Base-by-base conservation (phyloP, 371 early-diverging fungal genomes). In the Quaeritorhiza haematococci region DNA sequence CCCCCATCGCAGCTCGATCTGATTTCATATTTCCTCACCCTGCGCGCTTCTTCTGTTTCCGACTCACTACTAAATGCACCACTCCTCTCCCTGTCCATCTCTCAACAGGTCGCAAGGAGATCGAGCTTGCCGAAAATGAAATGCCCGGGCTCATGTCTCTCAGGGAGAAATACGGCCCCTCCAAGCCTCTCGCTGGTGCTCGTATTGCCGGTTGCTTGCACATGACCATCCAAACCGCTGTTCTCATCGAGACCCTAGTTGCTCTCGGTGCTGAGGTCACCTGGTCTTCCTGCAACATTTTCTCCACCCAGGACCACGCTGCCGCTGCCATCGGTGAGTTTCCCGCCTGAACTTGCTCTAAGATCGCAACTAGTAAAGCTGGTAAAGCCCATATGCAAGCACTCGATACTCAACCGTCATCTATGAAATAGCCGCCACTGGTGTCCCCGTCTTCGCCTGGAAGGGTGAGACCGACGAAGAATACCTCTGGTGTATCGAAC, bases 281-380 rank as follows among this genome's bases (percentile, higher is more conserved):
- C 73, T 98, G 98, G 98, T 91, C 93, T 64, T 93, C 94, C 55
- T 98, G 97, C 83, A 97, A 98, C 90, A 96, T 96, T 55, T 96
- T 96, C 88, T 95, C 96, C 61, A 98, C 98, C 56, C 98, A 98
- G 76, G 96, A 97, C 77, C 97, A 97, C 69, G 84, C 84, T 50
- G 84, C 84, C 50, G 82, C 84, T 56, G 84, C 84, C 63, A 78
- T 83, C 44, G 83, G 78, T n/a, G n/a, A n/a, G n/a, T n/a, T n/a
- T n/a, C n/a, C n/a, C n/a, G n/a, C n/a, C n/a, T n/a, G n/a, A 17
- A 38, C 17, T n/a, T 15, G 17, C 41, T 38, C 41, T 17, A 17
- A 38, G 17, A 38, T 17, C 21, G 21, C 41, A 17, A 17, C 21
- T 38, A 38, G 21, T 38, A 38, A 38, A 38, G 21, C 17, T 38